Conservation (phyloP, 352 stramenopile genomes). For the Phytophthora pluvialis region DNA sequence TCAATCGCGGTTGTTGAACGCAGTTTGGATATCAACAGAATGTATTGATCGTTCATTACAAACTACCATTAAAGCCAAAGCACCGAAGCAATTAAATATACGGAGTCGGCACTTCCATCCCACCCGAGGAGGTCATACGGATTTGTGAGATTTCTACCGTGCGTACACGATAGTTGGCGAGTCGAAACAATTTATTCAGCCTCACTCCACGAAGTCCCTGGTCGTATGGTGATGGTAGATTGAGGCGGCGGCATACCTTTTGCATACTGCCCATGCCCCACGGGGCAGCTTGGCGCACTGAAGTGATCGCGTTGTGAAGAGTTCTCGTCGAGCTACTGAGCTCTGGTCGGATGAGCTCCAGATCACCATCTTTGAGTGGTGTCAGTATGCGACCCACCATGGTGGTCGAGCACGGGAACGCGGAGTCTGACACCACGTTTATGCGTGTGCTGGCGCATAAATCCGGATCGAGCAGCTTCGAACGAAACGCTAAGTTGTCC, state of each 20-base stretch:
- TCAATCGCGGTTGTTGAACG: no score
- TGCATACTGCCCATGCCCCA: no score
- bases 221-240: neutral
- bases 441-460: slow-evolving; percentile 11
- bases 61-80: no score
- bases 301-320: slow-evolving; percentile 6
- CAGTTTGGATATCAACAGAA: no score
- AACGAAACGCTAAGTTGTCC: no score
- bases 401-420: slow-evolving; percentile 1
- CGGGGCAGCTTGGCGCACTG: neutral
- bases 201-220: neutral
- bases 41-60: no score
- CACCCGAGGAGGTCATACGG: neutral
- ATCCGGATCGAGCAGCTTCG: slow-evolving; percentile 1
- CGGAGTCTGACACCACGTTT: slow-evolving; percentile 1
- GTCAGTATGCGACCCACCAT: neutral
- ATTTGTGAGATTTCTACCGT: slow-evolving; percentile 7
- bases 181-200: slow-evolving; percentile 1
- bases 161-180: no score
- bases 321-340: slow-evolving; percentile 1
- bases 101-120: neutral
- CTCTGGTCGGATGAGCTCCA: neutral
- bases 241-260: no score
- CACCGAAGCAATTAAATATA: no score
- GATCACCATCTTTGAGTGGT: slow-evolving; percentile 4